These are phyloP conservation scores for Ensete ventricosum DNA, from an alignment of 176 grass and related monocot species.

Conservation along the genomic window DNA sequence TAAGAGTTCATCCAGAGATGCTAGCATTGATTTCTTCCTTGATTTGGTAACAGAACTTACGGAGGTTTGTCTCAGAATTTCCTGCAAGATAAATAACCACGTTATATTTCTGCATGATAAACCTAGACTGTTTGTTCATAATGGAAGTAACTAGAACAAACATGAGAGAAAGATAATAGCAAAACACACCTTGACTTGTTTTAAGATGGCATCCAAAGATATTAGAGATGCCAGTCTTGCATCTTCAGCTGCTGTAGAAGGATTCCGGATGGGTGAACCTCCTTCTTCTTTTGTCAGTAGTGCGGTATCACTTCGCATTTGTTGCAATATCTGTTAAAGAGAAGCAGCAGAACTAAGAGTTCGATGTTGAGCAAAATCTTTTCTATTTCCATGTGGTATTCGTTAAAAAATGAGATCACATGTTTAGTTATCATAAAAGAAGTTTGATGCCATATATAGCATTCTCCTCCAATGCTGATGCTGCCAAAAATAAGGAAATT, in stretches of 20 bases:
- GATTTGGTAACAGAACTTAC: constrained; percentile 61
- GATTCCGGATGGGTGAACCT: constrained; percentile 89
- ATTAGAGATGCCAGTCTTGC: constrained; percentile 95
- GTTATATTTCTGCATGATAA: not conserved
- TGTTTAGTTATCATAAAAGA: too few species aligned
- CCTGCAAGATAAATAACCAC: constrained; percentile 27
- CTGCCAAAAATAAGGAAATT: too few species aligned
- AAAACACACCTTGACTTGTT: constrained; percentile 62
- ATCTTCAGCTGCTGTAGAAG: constrained; percentile 92
- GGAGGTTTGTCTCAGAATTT: constrained; percentile 77
- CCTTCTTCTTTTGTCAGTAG: constrained; percentile 98
- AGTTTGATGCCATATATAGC: too few species aligned
- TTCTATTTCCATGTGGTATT: not conserved
- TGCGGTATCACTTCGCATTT: constrained; percentile 77
- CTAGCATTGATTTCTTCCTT: constrained; percentile 75
- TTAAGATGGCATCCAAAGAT: constrained; percentile 90
- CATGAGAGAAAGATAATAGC: constrained; percentile 7
- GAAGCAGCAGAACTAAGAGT: constrained; percentile 7
- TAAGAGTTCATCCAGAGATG: constrained; percentile 64
- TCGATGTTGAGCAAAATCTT: not conserved
- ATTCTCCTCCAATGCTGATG: too few species aligned
- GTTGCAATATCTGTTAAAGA: constrained; percentile 85
- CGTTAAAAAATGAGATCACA: too few species aligned
- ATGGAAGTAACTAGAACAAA: not conserved
- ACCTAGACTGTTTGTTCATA: not conserved